phyloP scores from a whole-genome alignment of 2,329 filamentous ascomycete genomes.

The Botrytis porri region DNA sequence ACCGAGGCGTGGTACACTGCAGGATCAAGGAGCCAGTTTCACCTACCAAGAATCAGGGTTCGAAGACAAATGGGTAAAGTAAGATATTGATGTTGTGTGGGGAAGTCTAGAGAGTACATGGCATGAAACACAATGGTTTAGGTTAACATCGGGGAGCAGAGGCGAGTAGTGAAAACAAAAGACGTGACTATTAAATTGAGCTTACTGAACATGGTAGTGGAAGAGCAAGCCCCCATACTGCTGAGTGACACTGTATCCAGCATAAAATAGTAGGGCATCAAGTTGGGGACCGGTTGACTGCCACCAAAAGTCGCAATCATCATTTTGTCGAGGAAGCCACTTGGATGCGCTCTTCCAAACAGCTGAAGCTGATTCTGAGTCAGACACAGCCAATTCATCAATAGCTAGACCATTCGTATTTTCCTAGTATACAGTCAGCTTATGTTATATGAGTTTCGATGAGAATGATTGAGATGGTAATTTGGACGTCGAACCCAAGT shows the following conservation, averaged over 20 bases:
- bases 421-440: not conserved
- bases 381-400: not conserved
- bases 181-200: not conserved
- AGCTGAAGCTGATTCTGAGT: not conserved
- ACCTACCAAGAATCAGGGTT: not conserved
- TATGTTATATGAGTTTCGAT: not conserved
- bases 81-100: not conserved
- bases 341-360: not conserved
- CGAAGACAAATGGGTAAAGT: not conserved
- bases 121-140: not conserved
- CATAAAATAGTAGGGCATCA: not conserved
- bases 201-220: not conserved
- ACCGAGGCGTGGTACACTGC: not conserved
- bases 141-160: not conserved
- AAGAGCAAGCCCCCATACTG: not conserved
- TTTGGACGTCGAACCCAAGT: not conserved
- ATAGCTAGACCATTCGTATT: not conserved
- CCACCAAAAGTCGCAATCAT: not conserved
- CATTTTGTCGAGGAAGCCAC: not conserved
- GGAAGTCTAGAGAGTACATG: not conserved
- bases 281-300: constrained; percentile 2
- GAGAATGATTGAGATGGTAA: not conserved
- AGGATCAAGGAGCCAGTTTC: not conserved
- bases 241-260: not conserved
- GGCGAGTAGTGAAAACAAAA: not conserved